Evolutionary conservation across 306 rosid species (phyloP).

Genomic region (Malus orientalis): DNA sequence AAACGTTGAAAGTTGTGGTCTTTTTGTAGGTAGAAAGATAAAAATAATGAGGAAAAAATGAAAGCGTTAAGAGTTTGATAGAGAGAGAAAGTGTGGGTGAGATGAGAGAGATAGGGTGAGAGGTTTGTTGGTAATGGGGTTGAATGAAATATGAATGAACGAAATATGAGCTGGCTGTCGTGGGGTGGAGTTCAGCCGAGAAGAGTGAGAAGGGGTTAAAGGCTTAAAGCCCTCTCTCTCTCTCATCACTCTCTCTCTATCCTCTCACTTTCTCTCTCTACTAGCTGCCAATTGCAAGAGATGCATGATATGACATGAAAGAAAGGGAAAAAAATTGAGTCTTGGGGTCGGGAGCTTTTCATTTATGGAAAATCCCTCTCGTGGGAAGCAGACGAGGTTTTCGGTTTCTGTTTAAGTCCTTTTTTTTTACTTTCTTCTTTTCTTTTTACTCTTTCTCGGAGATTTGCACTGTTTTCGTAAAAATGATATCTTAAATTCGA

Average conservation of each 20-base stretch:
- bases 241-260: background rate
- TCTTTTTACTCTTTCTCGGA: background rate
- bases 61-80: conserved; percentile 6
- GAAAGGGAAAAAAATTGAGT: background rate
- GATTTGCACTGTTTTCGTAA: background rate
- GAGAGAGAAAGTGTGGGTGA: conserved; percentile 5
- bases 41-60: background rate
- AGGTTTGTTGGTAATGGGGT: conserved; percentile 47
- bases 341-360: conserved; percentile 35
- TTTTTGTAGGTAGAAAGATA: conserved; percentile 15
- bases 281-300: conserved; percentile 21
- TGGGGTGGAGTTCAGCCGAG: conserved; percentile 24
- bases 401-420: conserved; percentile 15
- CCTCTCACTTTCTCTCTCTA: background rate
- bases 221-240: conserved; percentile 3
- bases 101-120: conserved; percentile 4
- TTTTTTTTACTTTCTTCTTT: background rate
- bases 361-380: conserved; percentile 43
- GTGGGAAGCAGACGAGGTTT: conserved; percentile 40
- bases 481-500: background rate
- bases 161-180: conserved; percentile 75
- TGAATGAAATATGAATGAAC: conserved; percentile 25
- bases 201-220: conserved; percentile 2
- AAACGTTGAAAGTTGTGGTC: conserved; percentile 26
- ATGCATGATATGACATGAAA: conserved; percentile 70